A percentile compares a stretch with the other conserved stretches of the same genome.
Evolutionary conservation across 164 flowering plant species (phyloP).

Genomic region (Magnolia sinica): DNA sequence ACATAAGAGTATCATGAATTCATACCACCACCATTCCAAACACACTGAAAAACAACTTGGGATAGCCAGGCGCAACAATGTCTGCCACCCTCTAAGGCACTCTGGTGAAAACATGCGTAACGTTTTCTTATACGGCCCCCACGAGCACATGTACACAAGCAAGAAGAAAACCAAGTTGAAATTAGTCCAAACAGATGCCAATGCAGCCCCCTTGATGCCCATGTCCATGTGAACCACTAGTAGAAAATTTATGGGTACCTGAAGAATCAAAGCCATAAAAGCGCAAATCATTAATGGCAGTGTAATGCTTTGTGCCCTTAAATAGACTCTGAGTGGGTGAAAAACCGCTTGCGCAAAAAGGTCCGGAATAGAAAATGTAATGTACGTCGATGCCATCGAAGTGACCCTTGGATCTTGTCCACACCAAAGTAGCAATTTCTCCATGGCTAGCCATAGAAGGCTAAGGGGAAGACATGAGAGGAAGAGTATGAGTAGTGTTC

Average conservation of each 20-base stretch:
- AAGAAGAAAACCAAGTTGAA: constrained; percentile 50
- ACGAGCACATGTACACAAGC: constrained; percentile 36
- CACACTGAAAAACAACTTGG: constrained; percentile 83
- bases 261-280: constrained; percentile 46
- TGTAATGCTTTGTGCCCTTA: constrained; percentile 60
- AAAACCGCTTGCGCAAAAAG: constrained; percentile 56
- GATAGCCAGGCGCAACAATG: constrained; percentile 50
- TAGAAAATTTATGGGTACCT: constrained; percentile 64
- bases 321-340: constrained; percentile 68
- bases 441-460: constrained; percentile 62
- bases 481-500: constrained; percentile 52
- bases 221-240: constrained; percentile 46
- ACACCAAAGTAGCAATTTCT: constrained; percentile 39
- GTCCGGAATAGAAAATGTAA: constrained; percentile 64
- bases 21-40: constrained; percentile 95
- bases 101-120: constrained; percentile 51
- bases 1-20: constrained; percentile 71
- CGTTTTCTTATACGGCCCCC: constrained; percentile 43
- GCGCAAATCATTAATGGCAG: constrained; percentile 67
- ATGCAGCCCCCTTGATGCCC: constrained; percentile 64
- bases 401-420: constrained; percentile 58
- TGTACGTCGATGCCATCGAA: constrained; percentile 45
- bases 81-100: constrained; percentile 45
- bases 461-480: constrained; percentile 47
- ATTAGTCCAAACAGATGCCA: constrained; percentile 54